Conservation (phyloP, 139 green algal species). For the Desmodesmus armatus region DNA sequence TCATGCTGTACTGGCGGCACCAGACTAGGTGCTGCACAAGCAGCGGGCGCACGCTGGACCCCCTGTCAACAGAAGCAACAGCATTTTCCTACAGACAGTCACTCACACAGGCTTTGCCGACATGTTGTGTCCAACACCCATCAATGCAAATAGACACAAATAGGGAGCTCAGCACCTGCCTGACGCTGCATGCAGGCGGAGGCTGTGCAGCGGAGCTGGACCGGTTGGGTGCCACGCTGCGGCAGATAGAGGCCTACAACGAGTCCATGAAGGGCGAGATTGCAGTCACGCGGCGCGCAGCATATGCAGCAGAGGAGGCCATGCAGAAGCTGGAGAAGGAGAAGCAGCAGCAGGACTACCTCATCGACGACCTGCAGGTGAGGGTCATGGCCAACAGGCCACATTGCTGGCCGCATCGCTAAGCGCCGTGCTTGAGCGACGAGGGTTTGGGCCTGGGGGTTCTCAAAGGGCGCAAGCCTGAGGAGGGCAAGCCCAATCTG, state of each 20-base stretch:
- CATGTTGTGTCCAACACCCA: too few relatives aligned
- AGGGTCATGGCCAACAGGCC: neutral
- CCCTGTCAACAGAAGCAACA: too few relatives aligned
- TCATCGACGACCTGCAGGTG: conserved; percentile 78
- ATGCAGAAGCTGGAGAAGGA: conserved; percentile 83
- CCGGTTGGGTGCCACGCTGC: conserved; percentile 70
- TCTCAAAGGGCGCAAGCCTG: too few relatives aligned
- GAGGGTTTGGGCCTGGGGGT: too few relatives aligned
- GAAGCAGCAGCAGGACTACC: conserved; percentile 88
- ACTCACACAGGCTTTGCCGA: too few relatives aligned
- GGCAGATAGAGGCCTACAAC: conserved; percentile 77
- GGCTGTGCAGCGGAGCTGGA: conserved; percentile 86
- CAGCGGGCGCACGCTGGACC: neutral
- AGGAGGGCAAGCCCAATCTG: too few relatives aligned
- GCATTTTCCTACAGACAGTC: too few relatives aligned
- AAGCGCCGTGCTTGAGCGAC: too few relatives aligned
- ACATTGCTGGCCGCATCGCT: too few relatives aligned
- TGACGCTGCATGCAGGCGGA: conserved; percentile 68
- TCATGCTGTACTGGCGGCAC: neutral
- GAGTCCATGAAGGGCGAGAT: conserved; percentile 85
- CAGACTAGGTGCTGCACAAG: neutral
- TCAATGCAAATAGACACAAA: neutral
- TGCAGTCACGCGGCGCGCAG: conserved; percentile 80
- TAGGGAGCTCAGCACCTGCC: conserved; percentile 16
- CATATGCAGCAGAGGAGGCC: conserved; percentile 85